Percentiles rank a stretch among this genome's conserved stretches.
Conservation (phyloP, 2,329 filamentous ascomycete species). For the Cercospora zeina region DNA sequence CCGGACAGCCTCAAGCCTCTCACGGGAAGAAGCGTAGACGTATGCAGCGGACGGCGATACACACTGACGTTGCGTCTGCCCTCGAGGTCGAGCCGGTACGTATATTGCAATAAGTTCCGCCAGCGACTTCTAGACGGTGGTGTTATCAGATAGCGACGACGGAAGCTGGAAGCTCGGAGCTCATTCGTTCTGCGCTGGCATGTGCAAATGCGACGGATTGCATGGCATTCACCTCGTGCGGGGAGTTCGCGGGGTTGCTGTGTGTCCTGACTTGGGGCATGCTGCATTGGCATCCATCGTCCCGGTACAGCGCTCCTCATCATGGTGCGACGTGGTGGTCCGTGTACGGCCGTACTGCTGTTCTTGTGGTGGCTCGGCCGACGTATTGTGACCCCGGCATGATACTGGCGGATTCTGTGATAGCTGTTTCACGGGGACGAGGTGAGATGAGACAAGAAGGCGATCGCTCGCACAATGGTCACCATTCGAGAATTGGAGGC, state of each 20-base stretch:
- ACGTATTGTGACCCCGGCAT: background rate
- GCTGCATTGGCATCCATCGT: background rate
- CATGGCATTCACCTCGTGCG: too few relatives aligned
- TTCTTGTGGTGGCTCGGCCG: background rate
- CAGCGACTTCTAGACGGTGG: background rate
- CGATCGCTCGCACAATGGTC: background rate
- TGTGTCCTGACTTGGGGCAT: background rate
- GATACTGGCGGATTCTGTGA: background rate
- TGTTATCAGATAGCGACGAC: background rate
- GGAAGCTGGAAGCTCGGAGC: too few relatives aligned
- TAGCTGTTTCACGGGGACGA: background rate
- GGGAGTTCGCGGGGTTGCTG: background rate
- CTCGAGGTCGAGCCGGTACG: background rate
- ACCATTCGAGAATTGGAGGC: background rate
- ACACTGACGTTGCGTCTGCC: background rate
- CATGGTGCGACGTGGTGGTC: background rate
- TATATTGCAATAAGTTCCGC: background rate
- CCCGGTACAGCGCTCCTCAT: too few relatives aligned
- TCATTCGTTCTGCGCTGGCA: too few relatives aligned
- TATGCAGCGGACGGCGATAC: too few relatives aligned
- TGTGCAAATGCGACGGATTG: conserved; percentile 2
- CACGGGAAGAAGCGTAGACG: too few relatives aligned
- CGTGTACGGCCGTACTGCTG: background rate
- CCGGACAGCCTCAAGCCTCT: background rate
- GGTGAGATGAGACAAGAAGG: background rate